phyloP scores from a whole-genome alignment of 495 filamentous ascomycete species.

The Evansstolkia leycettana region DNA sequence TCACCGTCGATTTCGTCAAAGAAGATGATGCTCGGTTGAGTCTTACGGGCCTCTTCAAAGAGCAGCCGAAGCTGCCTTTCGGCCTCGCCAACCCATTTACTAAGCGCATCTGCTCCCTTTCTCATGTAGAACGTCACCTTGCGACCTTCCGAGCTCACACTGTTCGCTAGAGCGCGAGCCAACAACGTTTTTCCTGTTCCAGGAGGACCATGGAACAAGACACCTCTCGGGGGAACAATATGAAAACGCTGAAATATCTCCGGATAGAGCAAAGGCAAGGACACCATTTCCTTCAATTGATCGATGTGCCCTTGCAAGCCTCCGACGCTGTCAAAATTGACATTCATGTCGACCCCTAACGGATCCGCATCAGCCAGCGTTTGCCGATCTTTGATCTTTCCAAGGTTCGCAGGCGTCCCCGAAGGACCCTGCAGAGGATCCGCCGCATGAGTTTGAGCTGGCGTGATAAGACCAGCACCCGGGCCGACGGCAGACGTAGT shows the following conservation, averaged over 20 bases:
- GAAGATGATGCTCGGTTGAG: conserved; percentile 96
- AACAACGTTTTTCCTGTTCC: conserved; percentile 96
- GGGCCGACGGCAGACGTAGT: conserved; percentile 52
- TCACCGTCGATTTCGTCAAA: conserved; percentile 96
- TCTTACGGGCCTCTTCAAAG: conserved; percentile 91
- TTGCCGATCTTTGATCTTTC: conserved; percentile 74
- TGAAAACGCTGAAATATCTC: conserved; percentile 89
- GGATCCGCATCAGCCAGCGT: conserved; percentile 85
- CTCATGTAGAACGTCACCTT: conserved; percentile 99
- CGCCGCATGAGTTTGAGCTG: conserved; percentile 49
- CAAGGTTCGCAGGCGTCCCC: conserved; percentile 72
- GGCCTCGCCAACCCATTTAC: conserved; percentile 98
- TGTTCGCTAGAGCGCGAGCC: conserved; percentile 79
- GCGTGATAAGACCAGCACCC: conserved; percentile 36
- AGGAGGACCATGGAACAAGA: conserved; percentile 92
- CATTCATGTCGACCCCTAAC: conserved; percentile 76
- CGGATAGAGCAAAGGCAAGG: conserved; percentile 83
- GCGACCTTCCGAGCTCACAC: conserved; percentile 63
- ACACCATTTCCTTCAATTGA: conserved; percentile 96
- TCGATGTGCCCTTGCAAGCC: conserved; percentile 86
- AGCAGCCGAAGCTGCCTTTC: conserved; percentile 85
- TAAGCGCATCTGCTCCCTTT: conserved; percentile 91
- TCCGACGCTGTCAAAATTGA: conserved; percentile 87
- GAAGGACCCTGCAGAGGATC: conserved; percentile 48
- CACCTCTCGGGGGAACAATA: conserved; percentile 85